Conservation (phyloP, 768 basidiomycete species). For the Pulveroboletus sp. region DNA sequence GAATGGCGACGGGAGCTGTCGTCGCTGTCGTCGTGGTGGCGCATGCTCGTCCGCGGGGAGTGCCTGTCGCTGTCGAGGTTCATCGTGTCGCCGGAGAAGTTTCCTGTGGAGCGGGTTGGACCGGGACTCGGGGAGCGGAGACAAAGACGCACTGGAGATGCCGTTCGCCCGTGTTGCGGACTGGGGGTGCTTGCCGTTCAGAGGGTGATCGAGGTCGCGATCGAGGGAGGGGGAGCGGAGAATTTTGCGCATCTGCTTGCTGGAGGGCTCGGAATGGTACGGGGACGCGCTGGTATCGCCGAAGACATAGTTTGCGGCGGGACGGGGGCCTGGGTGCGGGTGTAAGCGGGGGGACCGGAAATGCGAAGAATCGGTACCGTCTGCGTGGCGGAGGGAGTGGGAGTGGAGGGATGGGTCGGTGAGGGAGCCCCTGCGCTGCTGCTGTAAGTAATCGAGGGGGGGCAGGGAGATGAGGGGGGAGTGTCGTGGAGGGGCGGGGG, state of each 20-base stretch:
- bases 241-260: conserved; percentile 48
- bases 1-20: conserved; percentile 69
- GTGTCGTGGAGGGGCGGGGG: conserved; percentile 31
- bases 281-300: conserved; percentile 44
- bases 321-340: conserved; percentile 45
- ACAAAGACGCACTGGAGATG: conserved; percentile 20
- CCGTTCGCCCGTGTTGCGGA: conserved; percentile 18
- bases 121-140: conserved; percentile 6
- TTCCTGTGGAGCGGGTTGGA: conserved; percentile 24
- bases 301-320: conserved; percentile 65
- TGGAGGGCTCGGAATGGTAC: conserved; percentile 37
- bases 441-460: conserved; percentile 75
- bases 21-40: conserved; percentile 54
- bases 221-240: conserved; percentile 56
- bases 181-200: conserved; percentile 19
- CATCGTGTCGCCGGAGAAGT: conserved; percentile 15
- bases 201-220: conserved; percentile 26
- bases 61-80: conserved; percentile 27
- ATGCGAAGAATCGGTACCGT: conserved; percentile 17
- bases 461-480: conserved; percentile 61
- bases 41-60: conserved; percentile 25
- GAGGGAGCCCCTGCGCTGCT: conserved; percentile 77
- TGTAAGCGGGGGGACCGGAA: conserved; percentile 17
- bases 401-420: conserved; percentile 79
- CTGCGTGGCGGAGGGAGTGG: conserved; percentile 22